Evolutionary conservation across 2,329 filamentous ascomycete species (phyloP).

Genomic region (Alternaria incomplexa): DNA sequence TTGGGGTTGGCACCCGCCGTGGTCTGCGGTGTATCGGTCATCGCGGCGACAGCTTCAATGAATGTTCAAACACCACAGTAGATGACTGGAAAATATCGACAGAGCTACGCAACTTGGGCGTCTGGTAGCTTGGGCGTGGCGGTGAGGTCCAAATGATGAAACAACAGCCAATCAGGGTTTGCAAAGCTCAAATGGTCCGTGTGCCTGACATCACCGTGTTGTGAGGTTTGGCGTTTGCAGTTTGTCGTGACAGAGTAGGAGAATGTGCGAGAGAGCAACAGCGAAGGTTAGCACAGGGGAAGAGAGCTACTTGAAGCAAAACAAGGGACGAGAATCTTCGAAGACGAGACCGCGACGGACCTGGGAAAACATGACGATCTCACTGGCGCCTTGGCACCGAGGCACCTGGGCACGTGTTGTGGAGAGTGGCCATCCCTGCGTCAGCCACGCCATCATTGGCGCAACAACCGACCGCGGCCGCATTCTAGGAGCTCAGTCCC

Average conservation of each 20-base stretch:
- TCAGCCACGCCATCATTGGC: constrained; percentile 18
- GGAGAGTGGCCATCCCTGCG: constrained; percentile 14
- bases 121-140: constrained; percentile 16
- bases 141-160: constrained; percentile 22
- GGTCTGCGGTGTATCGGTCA: constrained; percentile 39
- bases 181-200: constrained; percentile 36
- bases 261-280: not conserved
- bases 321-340: constrained; percentile 6
- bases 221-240: not conserved
- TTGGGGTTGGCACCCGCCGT: constrained; percentile 35
- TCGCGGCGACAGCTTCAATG: constrained; percentile 9
- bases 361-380: constrained; percentile 18
- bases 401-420: constrained; percentile 20
- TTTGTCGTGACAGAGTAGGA: constrained; percentile 3
- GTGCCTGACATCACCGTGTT: constrained; percentile 38
- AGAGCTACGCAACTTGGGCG: constrained; percentile 2
- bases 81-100: not conserved
- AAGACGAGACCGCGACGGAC: constrained; percentile 4
- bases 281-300: not conserved
- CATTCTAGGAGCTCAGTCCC: constrained; percentile 2
- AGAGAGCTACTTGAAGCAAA: constrained; percentile 1
- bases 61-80: not conserved
- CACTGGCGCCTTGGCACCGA: constrained; percentile 12
- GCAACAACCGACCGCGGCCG: constrained; percentile 14
- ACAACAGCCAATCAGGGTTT: constrained; percentile 28